phyloP scores from a whole-genome alignment of 2,329 filamentous ascomycete species.

The Colletotrichum phormii region DNA sequence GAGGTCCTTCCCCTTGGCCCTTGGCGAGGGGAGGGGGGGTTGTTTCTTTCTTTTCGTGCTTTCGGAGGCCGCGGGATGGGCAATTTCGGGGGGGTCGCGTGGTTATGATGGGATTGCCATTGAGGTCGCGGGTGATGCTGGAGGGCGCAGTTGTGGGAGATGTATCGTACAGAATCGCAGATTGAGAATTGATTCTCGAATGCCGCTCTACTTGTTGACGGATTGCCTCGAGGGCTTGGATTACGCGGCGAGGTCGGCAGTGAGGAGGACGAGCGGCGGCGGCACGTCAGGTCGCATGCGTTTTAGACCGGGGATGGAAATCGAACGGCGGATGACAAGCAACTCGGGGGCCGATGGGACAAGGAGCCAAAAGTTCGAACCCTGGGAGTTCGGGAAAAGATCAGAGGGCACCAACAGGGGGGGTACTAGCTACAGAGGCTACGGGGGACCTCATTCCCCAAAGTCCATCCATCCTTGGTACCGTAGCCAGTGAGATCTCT shows the following conservation, averaged over 20 bases:
- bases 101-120: slow-evolving; percentile 1
- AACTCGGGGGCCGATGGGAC: not conserved
- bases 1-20: not conserved
- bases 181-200: not conserved
- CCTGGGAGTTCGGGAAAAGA: not conserved
- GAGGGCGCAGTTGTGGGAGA: not conserved
- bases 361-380: not conserved
- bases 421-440: not conserved
- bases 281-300: not conserved
- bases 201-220: not conserved
- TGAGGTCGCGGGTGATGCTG: not conserved
- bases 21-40: not conserved
- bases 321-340: not conserved
- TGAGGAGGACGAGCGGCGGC: not conserved
- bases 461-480: not conserved
- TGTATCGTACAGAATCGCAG: not conserved
- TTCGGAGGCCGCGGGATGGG: not conserved
- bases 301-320: not conserved
- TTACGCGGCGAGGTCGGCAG: not conserved
- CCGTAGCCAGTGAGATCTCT: slow-evolving; percentile 1
- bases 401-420: not conserved
- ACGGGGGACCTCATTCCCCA: not conserved
- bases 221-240: not conserved
- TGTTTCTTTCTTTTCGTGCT: not conserved
- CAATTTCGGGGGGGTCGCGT: not conserved